Evolutionary conservation across 495 filamentous ascomycete genomes (phyloP), one percentile per base, ranked within the genome.

Genomic region (Aspergillus biplanus): DNA sequence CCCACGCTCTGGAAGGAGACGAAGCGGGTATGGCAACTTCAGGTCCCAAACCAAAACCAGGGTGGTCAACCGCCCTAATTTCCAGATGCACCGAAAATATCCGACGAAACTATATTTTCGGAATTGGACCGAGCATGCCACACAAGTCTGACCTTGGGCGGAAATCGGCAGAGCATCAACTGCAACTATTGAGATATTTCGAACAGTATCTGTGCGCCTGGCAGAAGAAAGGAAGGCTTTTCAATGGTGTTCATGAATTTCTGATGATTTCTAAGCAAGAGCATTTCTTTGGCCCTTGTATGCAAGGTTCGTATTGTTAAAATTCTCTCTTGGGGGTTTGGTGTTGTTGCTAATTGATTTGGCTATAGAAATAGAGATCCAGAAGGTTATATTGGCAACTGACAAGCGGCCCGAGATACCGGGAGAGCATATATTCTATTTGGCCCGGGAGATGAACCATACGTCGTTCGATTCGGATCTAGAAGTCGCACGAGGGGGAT

Each of bases 391-490:
- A 9, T 21, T 62, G 11, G 52, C 31, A 13, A n/a, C 39, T 18
- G 52, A 37, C 7, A 35, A 13, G 33, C 59, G 46, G 8, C 42
- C 44, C 12, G 42, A 61, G 2, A 55, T 55, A 32, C 59, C 59
- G 1, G 42, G n/a, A 1, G 32, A 62, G n/a, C 52, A 55, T 39
- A 31, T 62, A 13, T 47, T 37, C 11, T 62, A 56, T 50, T 16
- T 62, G 27, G 52, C 59, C 2, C 53, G 31, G 8, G 59, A 56
- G 13, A 62, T 50, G 27, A 33, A 47, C 9, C 46, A 56, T 48
- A 27, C 39, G 16, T 56, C 52, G 12, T 62, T 49, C 7, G 52
- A 62, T 15, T 49, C 42, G 9, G 54, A 62, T 13, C 59, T 62
- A 35, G 27, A 62, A 39, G 21, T 48, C 2, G 52, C 42, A 7